A percentile compares a stretch with the other conserved stretches of the same genome.
Evolutionary conservation across 108 stramenopile genomes (phyloP).

Genomic region (Ochromonas danica): DNA sequence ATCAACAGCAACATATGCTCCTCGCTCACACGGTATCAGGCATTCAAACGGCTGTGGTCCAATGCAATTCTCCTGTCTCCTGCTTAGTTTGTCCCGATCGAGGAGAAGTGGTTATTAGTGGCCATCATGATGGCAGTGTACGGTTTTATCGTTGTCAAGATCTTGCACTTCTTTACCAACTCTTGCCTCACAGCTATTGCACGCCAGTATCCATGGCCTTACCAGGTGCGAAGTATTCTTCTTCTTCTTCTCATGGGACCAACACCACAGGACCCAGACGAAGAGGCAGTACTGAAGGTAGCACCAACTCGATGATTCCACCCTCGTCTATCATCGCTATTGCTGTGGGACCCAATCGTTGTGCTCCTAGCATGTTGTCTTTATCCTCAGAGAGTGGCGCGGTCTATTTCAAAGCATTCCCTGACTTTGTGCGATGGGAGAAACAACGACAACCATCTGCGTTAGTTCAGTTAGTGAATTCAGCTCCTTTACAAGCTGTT

Average conservation of each 20-base stretch:
- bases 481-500: neutral
- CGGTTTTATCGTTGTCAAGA: neutral
- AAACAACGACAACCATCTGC: neutral
- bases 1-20: neutral
- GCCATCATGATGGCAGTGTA: constrained; percentile 25
- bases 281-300: neutral
- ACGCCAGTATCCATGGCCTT: neutral
- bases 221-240: neutral
- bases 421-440: constrained; percentile 34
- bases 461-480: neutral
- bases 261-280: neutral
- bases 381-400: neutral
- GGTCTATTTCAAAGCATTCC: constrained; percentile 7
- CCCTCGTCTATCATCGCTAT: constrained; percentile 3
- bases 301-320: neutral
- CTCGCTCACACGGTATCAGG: constrained; percentile 1
- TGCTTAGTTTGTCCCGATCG: constrained; percentile 13
- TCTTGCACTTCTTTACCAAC: neutral
- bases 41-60: neutral
- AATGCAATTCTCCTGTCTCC: neutral
- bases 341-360: neutral
- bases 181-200: neutral
- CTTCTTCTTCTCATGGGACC: neutral
- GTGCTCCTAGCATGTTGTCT: neutral
- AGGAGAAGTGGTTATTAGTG: constrained; percentile 5